Base-by-base conservation (phyloP, 108 stramenopile genomes). In the Mediolabrus comicus region DNA sequence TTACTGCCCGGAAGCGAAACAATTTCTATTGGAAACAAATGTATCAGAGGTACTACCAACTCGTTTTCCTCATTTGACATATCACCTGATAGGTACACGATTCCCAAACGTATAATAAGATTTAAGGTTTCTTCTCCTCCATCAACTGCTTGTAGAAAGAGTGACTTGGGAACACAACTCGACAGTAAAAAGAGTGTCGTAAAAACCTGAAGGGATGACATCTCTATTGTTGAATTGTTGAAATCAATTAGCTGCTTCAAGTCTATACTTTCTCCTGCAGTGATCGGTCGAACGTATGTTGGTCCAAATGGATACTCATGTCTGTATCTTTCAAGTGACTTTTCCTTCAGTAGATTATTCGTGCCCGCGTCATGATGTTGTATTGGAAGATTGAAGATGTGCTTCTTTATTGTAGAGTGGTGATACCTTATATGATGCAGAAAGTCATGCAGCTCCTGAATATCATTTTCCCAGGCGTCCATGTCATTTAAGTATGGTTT, bases 11-110 rank as follows among this genome's bases (percentile, higher is more conserved):
- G 46, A 4, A 49, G 46, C 19, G 19, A 22, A 27, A 61, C 67
- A 69, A 81, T 58, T 28, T 74, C 67, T 13, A 85, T 35, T 9
- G 90, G 90, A 33, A 84, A 84, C 52, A 91, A 67, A 55, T 91
- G 90, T 38, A 80, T 67, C 59, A 86, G 74, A 0, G 90, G 90
- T 36, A 88, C 83, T 10, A 88, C 53, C 55, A 62, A 62, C 10
- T 69, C 67, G 19, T 53, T 60, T 29, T 80, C 72, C 28, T 30
- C 13, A 17, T 74, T 49, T n/a, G 10, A 25, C 17, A 33, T 22
- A 29, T 43, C 24, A 33, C 54, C 58, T 63, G n/a, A 59, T 19
- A 69, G 10, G 63, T 83, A 84, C 2, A 84, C 82, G 1, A 90
- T 17, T 16, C 89, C 87, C 61, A 87, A 68, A n/a, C 62, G 56